phyloP scores from a whole-genome alignment of 345 rosid genomes.

The Brassica napus region DNA sequence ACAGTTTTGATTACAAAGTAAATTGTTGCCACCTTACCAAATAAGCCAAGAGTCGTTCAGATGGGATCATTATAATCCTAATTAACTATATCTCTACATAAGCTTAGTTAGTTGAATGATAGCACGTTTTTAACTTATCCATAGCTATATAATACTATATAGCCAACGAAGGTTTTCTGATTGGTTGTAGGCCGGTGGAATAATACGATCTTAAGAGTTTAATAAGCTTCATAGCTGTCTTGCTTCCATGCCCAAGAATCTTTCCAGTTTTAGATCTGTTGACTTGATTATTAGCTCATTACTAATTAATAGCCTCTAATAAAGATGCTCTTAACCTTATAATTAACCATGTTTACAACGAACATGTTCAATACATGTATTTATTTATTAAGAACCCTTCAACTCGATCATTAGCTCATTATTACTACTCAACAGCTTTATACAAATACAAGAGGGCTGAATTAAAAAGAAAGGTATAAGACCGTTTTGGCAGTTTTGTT shows the following conservation, averaged over 20 bases:
- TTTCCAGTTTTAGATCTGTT: conserved; percentile 32
- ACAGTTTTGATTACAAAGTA: not conserved
- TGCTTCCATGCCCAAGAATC: conserved; percentile 30
- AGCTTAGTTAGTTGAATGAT: conserved; percentile 12
- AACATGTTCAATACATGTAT: not conserved
- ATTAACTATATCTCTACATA: conserved; percentile 4
- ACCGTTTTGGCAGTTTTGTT: not conserved
- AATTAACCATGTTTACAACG: not conserved
- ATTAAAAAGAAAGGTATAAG: not conserved
- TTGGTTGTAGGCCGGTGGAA: conserved; percentile 34
- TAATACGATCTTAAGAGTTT: conserved; percentile 24
- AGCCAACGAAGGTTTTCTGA: conserved; percentile 2
- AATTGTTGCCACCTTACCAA: conserved; percentile 23
- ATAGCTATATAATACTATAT: not conserved
- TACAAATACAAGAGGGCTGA: not conserved
- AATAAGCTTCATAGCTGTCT: conserved; percentile 32
- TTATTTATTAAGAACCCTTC: not conserved
- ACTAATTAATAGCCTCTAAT: conserved; percentile 12
- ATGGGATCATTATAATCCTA: conserved; percentile 3
- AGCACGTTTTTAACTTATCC: not conserved
- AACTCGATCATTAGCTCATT: not conserved
- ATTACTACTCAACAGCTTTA: not conserved
- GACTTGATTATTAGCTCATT: conserved; percentile 24
- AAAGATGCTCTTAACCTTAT: not conserved
- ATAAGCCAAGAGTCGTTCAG: conserved; percentile 15